phyloP scores from a whole-genome alignment of 768 basidiomycete species.

The Coprinopsis marcescibilis region DNA sequence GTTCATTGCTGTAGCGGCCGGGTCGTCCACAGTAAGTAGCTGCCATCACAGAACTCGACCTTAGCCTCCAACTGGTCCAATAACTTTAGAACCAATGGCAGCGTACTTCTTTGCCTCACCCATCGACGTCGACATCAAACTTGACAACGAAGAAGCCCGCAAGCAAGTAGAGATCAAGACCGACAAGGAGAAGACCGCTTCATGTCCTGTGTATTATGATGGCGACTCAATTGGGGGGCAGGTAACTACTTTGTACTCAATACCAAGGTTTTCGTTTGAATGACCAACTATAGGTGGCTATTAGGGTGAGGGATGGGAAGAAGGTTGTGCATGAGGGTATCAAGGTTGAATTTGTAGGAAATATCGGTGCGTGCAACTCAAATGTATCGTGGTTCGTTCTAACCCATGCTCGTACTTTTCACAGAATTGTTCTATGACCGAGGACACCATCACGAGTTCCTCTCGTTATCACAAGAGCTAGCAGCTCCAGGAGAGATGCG shows the following conservation, averaged over 20 bases:
- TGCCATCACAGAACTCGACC: too few relatives aligned
- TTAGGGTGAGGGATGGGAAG: constrained; percentile 93
- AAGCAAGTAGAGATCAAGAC: constrained; percentile 87
- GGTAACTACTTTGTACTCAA: constrained; percentile 33
- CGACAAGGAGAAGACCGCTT: constrained; percentile 80
- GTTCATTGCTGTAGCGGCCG: too few relatives aligned
- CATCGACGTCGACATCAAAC: constrained; percentile 85
- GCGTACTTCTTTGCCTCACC: constrained; percentile 90
- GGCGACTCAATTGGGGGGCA: constrained; percentile 89
- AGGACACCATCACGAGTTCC: constrained; percentile 96
- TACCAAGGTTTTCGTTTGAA: too few relatives aligned
- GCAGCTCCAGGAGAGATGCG: constrained; percentile 97
- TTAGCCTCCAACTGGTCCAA: too few relatives aligned
- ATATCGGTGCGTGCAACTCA: constrained; percentile 87
- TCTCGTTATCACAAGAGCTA: constrained; percentile 91
- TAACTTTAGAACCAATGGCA: too few relatives aligned
- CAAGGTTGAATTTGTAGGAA: constrained; percentile 95
- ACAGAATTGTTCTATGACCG: constrained; percentile 92
- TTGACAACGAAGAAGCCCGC: constrained; percentile 80
- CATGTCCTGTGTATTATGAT: constrained; percentile 93
- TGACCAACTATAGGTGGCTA: constrained; percentile 72
- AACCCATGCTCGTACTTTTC: background rate
- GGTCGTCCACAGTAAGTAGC: too few relatives aligned
- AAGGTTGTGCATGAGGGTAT: constrained; percentile 93
- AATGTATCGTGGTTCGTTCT: background rate